Conservation (phyloP, 371 early-diverging fungal genomes). For the Apophysomyces variabilis region DNA sequence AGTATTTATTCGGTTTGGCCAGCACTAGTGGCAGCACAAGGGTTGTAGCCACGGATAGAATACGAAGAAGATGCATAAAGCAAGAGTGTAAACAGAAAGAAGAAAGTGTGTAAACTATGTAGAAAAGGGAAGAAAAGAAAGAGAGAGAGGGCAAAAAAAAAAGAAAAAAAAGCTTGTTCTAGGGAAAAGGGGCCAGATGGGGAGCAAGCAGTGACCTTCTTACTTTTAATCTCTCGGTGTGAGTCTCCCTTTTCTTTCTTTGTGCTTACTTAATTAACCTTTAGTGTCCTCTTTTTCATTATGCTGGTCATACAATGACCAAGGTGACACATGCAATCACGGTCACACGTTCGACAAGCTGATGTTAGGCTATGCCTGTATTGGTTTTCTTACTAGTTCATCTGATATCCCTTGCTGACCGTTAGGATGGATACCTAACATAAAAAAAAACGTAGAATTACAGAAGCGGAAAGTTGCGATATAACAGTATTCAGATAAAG, state of each 20-base stretch:
- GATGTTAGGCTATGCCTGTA: neutral
- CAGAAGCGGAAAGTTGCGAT: too few relatives aligned
- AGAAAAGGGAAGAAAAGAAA: neutral
- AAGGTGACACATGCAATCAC: neutral
- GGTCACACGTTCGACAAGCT: neutral
- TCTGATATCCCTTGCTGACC: neutral
- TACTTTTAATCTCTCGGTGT: too few relatives aligned
- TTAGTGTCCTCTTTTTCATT: neutral
- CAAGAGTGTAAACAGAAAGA: neutral
- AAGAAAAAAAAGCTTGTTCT: neutral
- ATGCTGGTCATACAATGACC: slow-evolving; percentile 1
- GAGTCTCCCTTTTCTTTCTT: too few relatives aligned
- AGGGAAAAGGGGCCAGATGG: too few relatives aligned
- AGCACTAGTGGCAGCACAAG: neutral
- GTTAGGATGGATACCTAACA: neutral
- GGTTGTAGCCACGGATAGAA: neutral
- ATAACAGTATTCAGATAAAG: too few relatives aligned
- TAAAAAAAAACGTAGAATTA: too few relatives aligned
- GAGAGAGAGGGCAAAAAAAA: neutral
- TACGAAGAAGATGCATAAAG: neutral
- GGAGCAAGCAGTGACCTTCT: too few relatives aligned
- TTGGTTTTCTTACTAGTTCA: neutral
- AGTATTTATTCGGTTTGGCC: slow-evolving; percentile 17
- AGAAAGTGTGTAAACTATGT: too few relatives aligned
- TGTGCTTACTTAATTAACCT: neutral